These are phyloP conservation scores for Colletotrichum horii DNA, from an alignment of 2,329 filamentous ascomycete species.

Conservation along the genomic window DNA sequence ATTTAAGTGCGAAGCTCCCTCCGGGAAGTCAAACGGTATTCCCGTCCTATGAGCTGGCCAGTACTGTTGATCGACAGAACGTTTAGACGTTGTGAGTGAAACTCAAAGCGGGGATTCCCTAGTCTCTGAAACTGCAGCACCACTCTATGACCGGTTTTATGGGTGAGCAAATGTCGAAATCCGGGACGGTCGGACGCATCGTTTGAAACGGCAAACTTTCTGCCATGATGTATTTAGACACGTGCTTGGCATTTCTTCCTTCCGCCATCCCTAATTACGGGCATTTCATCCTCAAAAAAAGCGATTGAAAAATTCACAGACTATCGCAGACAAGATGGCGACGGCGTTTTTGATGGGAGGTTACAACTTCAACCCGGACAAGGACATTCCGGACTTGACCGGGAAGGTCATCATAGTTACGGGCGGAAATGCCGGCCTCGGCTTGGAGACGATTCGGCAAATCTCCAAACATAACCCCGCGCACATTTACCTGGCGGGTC, in stretches of 20 bases:
- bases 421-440: slow-evolving; percentile 45
- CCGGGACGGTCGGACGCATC: slow-evolving; percentile 3
- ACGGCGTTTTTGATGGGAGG: slow-evolving; percentile 10
- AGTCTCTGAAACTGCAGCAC: background rate
- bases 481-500: slow-evolving; percentile 23
- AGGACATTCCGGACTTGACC: slow-evolving; percentile 35
- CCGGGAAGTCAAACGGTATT: background rate
- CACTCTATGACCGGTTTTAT: background rate
- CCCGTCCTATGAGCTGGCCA: background rate
- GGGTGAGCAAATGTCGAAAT: background rate
- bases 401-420: slow-evolving; percentile 43
- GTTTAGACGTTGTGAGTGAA: background rate
- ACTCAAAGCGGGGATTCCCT: background rate
- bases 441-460: slow-evolving; percentile 41
- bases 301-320: background rate
- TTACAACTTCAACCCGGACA: slow-evolving; percentile 10
- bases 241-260: background rate
- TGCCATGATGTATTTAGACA: background rate
- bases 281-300: background rate
- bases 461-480: slow-evolving; percentile 38
- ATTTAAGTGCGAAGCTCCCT: background rate
- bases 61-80: background rate
- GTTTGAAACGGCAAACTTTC: slow-evolving; percentile 13
- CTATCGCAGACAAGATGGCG: background rate
- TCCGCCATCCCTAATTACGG: fast-evolving